Evolutionary conservation across 495 filamentous ascomycete species (phyloP).

Genomic region (Amorphotheca resinae): DNA sequence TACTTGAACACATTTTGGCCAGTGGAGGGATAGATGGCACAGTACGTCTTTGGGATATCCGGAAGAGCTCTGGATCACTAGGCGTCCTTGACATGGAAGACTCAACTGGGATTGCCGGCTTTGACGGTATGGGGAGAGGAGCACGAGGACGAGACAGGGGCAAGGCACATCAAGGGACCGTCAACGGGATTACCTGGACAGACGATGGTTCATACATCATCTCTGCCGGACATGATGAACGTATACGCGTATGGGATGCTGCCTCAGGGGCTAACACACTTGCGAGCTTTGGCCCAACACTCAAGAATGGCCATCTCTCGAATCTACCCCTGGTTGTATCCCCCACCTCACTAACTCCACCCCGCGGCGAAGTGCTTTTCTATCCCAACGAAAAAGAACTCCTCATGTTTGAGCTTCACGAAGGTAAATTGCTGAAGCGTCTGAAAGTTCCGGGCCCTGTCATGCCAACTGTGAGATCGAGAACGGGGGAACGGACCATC

Average conservation of each 20-base stretch:
- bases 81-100: slow-evolving; percentile 73
- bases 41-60: slow-evolving; percentile 75
- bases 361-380: slow-evolving; percentile 50
- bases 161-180: slow-evolving; percentile 61
- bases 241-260: slow-evolving; percentile 76
- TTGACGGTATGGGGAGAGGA: slow-evolving; percentile 35
- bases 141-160: slow-evolving; percentile 36
- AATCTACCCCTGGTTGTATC: slow-evolving; percentile 48
- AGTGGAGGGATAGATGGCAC: slow-evolving; percentile 66
- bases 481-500: slow-evolving; percentile 28
- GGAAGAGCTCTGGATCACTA: slow-evolving; percentile 57
- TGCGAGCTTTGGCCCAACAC: slow-evolving; percentile 64
- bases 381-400: slow-evolving; percentile 73
- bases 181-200: slow-evolving; percentile 76
- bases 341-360: slow-evolving; percentile 36
- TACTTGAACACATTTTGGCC: slow-evolving; percentile 63
- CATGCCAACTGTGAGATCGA: slow-evolving; percentile 29
- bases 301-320: slow-evolving; percentile 59
- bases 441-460: slow-evolving; percentile 47
- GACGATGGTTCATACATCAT: slow-evolving; percentile 62
- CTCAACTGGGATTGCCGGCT: slow-evolving; percentile 44
- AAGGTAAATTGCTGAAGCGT: slow-evolving; percentile 59
- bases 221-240: slow-evolving; percentile 67
- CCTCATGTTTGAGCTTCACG: slow-evolving; percentile 59
- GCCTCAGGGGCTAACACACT: slow-evolving; percentile 69